phyloP scores from a whole-genome alignment of 371 early-diverging fungal genomes.

The Rhizomucor miehei region DNA sequence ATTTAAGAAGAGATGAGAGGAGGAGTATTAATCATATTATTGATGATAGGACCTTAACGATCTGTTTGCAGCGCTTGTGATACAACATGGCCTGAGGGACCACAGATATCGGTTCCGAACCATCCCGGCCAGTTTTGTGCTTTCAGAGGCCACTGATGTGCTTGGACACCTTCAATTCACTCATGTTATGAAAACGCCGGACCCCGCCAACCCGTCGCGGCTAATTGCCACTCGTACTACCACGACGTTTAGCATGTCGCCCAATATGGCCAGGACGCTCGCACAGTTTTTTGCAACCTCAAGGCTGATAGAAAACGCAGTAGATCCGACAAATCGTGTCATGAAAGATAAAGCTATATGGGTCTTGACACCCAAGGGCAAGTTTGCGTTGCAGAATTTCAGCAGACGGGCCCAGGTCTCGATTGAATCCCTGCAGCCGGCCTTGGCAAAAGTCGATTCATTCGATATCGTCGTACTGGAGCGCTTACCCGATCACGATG shows the following conservation, averaged over 20 bases:
- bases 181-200: slow-evolving; percentile 49
- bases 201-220: slow-evolving; percentile 43
- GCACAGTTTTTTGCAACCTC: slow-evolving; percentile 58
- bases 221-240: slow-evolving; percentile 49
- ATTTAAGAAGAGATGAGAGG: not conserved
- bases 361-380: slow-evolving; percentile 51
- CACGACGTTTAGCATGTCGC: slow-evolving; percentile 50
- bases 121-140: slow-evolving; percentile 53
- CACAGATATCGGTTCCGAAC: slow-evolving; percentile 51
- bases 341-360: slow-evolving; percentile 51
- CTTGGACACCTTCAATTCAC: slow-evolving; percentile 50
- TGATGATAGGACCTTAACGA: slow-evolving; percentile 37
- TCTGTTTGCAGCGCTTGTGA: slow-evolving; percentile 42
- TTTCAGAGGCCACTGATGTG: slow-evolving; percentile 50
- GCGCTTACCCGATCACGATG: slow-evolving; percentile 34
- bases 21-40: not conserved
- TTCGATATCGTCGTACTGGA: slow-evolving; percentile 31
- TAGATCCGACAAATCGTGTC: slow-evolving; percentile 45
- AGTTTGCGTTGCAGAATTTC: slow-evolving; percentile 44
- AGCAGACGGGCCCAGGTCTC: slow-evolving; percentile 32
- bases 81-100: slow-evolving; percentile 33
- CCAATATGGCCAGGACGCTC: slow-evolving; percentile 51
- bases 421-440: slow-evolving; percentile 24
- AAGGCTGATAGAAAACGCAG: slow-evolving; percentile 44
- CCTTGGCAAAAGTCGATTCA: slow-evolving; percentile 16